Evolutionary conservation across 441 rosid species (phyloP).

Genomic region (Dalechampia spathulata): DNA sequence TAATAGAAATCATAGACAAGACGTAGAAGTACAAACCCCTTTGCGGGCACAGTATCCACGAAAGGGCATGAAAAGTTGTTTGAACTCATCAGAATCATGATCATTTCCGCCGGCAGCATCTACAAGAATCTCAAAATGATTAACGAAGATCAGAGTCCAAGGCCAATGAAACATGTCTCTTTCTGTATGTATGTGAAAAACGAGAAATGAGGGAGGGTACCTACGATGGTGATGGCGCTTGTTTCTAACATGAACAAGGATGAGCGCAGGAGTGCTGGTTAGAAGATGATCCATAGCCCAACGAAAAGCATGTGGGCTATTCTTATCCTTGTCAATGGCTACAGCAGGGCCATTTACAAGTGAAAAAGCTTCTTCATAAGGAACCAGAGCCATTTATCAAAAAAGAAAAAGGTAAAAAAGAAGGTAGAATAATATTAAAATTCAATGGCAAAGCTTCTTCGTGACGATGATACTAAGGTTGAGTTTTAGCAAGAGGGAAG

Average conservation of each 20-base stretch:
- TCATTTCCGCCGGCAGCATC: constrained; percentile 25
- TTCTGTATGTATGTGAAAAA: background rate
- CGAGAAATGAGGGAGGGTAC: constrained; percentile 39
- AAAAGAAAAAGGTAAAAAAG: too few relatives aligned
- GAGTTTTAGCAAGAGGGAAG: too few relatives aligned
- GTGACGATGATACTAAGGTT: too few relatives aligned
- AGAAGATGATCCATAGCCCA: constrained; percentile 76
- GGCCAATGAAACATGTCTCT: background rate
- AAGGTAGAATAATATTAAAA: too few relatives aligned
- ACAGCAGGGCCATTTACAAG: constrained; percentile 42
- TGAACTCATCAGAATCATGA: constrained; percentile 27
- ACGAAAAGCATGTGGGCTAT: constrained; percentile 66
- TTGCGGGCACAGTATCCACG: constrained; percentile 61
- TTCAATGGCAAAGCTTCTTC: too few relatives aligned
- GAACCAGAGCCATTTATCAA: constrained; percentile 37
- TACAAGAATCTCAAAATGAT: constrained; percentile 11
- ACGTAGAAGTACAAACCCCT: constrained; percentile 29
- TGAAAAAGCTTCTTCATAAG: constrained; percentile 18
- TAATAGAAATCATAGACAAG: background rate
- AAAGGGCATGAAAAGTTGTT: constrained; percentile 38
- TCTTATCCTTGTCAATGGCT: constrained; percentile 74
- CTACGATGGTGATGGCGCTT: constrained; percentile 46
- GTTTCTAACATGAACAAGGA: constrained; percentile 55
- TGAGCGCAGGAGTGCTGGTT: constrained; percentile 28
- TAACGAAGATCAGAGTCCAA: background rate